A percentile compares a stretch with the other conserved stretches of the same genome.
phyloP scores from a whole-genome alignment of 2,329 filamentous ascomycete species.

The Aspergillus phoenicis region DNA sequence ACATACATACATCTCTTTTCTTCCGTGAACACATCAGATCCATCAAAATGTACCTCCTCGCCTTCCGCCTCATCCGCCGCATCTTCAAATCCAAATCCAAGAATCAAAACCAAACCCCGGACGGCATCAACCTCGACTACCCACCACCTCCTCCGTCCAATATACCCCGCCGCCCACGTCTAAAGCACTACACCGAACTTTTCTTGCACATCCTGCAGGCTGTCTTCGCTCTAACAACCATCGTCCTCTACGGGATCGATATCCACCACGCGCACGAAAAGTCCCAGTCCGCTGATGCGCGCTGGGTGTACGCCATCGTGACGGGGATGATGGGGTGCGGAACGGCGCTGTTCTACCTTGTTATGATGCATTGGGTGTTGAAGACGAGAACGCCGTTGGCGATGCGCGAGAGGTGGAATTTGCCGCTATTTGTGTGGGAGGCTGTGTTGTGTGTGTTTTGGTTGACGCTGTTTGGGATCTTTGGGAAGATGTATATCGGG shows the following conservation, averaged over 20 bases:
- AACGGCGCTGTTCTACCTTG: slow-evolving; percentile 66
- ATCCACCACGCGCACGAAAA: slow-evolving; percentile 52
- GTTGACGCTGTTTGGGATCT: slow-evolving; percentile 80
- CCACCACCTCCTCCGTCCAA: slow-evolving; percentile 19
- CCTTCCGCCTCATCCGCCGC: slow-evolving; percentile 31
- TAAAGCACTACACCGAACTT: slow-evolving; percentile 28
- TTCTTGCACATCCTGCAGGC: slow-evolving; percentile 75
- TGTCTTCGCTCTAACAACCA: slow-evolving; percentile 72
- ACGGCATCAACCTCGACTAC: slow-evolving; percentile 20
- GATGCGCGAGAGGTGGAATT: slow-evolving; percentile 21
- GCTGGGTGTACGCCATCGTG: slow-evolving; percentile 79
- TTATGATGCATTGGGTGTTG: slow-evolving; percentile 54
- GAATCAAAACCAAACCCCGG: slow-evolving; percentile 19
- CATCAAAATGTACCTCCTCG: neutral
- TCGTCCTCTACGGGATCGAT: slow-evolving; percentile 76
- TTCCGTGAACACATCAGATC: neutral
- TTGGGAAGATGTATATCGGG: slow-evolving; percentile 77
- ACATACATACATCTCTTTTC: neutral
- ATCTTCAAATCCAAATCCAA: slow-evolving; percentile 34
- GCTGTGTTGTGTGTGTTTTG: slow-evolving; percentile 74
- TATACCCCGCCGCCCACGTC: slow-evolving; percentile 16
- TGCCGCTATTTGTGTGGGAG: slow-evolving; percentile 67
- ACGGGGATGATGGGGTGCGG: slow-evolving; percentile 67
- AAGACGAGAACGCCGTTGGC: slow-evolving; percentile 37
- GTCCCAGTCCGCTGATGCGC: slow-evolving; percentile 59